Evolutionary conservation across 371 early-diverging fungal species (phyloP), one percentile per base, ranked within the genome.

Genomic region (Saksenaea oblongispora): DNA sequence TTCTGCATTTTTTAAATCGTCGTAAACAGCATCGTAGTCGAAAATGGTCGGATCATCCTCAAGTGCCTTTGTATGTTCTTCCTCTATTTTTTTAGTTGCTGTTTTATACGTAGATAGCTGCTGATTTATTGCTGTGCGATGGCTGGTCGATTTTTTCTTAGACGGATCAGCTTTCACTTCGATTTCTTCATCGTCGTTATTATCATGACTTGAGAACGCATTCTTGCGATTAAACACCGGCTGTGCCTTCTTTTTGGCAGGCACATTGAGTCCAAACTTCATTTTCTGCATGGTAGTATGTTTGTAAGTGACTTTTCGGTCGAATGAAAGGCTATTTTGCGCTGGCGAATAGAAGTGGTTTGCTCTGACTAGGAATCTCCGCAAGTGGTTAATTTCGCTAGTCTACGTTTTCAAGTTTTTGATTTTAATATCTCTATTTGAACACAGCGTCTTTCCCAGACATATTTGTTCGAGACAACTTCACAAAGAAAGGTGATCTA

Each of bases 21-120:
- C 97, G 69, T 94, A 96, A 0, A 92, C 89, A 5, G 86, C 93
- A 70, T 97, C 98, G 67, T 97, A 97, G 62, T 93, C 95, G 72
- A 90, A 97, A 2, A 92, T 86, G 24, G 80, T 89, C 1, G 96
- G 89, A 75, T 96, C 95, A 66, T 90, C 84, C 56, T 87, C 88
- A 1, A 93, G 67, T 9, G 93, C 93, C 69, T 82, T 80, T 51
- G 83, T 76, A 54, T 89, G 86, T 59, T 81, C 76, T 58, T 85
- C 82, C 35, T 69, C 70, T 1, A 78, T 59, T 56, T 81, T 81
- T 64, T 79, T 77, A 13, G 61, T 75, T 39, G 64, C 61, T n/a
- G 61, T 66, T 4, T 60, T 70, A 17, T 63, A 64, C 34, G 64
- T 58, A 1, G 71, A 56, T 4, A 78, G 44, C 41, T 79, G 82